Percentiles rank a stretch among this genome's conserved stretches.
Evolutionary conservation across 257 asterid species (phyloP).

Genomic region (Datura wrightii): DNA sequence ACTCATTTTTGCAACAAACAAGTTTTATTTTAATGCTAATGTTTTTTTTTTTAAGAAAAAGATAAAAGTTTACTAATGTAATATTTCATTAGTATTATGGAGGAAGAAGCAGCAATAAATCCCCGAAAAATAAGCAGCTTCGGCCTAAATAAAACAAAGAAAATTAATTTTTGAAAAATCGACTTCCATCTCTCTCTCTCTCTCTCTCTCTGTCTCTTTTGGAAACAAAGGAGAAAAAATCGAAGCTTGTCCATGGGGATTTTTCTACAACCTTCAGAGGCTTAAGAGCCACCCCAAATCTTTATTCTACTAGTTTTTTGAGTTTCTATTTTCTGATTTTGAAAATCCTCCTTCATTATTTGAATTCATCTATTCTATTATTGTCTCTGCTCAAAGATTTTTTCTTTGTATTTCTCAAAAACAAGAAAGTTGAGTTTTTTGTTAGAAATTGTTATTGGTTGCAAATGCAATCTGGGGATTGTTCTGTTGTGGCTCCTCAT

Average conservation of each 20-base stretch:
- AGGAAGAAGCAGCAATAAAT: too few species aligned
- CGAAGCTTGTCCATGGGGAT: neutral
- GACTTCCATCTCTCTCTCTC: conserved; percentile 3
- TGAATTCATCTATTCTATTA: neutral
- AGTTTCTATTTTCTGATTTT: neutral
- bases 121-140: conserved; percentile 8
- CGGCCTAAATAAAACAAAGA: neutral
- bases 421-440: neutral
- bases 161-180: neutral
- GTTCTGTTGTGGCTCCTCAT: conserved; percentile 55
- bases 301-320: neutral
- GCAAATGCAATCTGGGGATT: conserved; percentile 53
- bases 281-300: neutral
- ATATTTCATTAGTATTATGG: too few species aligned
- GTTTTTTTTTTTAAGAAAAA: too few species aligned
- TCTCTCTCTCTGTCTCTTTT: neutral
- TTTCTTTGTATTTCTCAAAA: neutral
- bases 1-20: too few species aligned
- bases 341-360: neutral
- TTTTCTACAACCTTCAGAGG: neutral
- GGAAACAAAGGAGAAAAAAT: neutral
- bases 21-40: too few species aligned
- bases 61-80: too few species aligned
- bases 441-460: conserved; percentile 31
- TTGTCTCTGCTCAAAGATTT: neutral